These are phyloP conservation scores for Colletotrichum gloeosporioides DNA, from an alignment of 2,329 filamentous ascomycete species.

Conservation along the genomic window DNA sequence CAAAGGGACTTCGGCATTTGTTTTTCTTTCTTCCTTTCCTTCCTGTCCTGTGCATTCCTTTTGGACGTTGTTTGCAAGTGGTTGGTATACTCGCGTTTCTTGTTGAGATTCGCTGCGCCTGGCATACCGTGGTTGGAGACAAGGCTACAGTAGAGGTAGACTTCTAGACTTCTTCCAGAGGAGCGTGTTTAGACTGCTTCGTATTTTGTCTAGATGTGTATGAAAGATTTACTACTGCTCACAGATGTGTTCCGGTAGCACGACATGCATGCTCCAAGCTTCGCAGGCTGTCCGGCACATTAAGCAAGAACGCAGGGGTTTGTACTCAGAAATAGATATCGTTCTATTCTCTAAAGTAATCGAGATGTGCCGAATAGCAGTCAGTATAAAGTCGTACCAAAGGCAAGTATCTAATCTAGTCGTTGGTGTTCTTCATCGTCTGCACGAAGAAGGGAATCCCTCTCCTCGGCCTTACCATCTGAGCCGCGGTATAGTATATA, in stretches of 20 bases:
- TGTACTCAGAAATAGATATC: neutral
- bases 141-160: neutral
- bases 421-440: constrained; percentile 23
- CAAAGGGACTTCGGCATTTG: constrained; percentile 8
- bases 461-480: constrained; percentile 21
- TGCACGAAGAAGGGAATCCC: constrained; percentile 17
- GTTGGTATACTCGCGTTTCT: neutral
- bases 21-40: constrained; percentile 4
- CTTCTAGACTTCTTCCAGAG: neutral
- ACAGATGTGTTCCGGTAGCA: neutral
- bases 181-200: neutral
- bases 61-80: neutral
- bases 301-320: neutral
- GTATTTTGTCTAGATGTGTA: neutral
- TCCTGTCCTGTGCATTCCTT: constrained; percentile 8
- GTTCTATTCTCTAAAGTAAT: neutral
- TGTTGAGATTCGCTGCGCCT: neutral
- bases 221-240: neutral
- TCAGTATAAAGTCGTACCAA: neutral
- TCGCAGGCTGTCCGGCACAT: neutral
- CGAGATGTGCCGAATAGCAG: neutral
- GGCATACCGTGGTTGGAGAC: neutral
- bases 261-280: neutral
- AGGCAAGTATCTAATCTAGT: constrained; percentile 14
- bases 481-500: constrained; percentile 72